Evolutionary conservation across 768 basidiomycete genomes (phyloP).

Genomic region (Lactarius indigo): DNA sequence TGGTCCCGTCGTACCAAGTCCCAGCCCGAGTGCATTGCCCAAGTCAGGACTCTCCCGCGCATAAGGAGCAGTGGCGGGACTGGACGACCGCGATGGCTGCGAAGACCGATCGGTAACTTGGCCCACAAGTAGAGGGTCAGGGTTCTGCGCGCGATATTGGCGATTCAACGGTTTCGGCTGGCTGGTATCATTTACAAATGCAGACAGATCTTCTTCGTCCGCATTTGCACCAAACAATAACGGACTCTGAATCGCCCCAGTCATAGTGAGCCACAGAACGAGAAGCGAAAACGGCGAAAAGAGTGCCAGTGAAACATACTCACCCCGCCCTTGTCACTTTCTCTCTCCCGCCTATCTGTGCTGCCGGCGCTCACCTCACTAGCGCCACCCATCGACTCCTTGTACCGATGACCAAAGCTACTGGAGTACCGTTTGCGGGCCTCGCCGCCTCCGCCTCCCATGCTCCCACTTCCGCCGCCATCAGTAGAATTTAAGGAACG

Average conservation of each 20-base stretch:
- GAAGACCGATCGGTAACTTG: conserved; percentile 7
- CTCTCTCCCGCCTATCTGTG: conserved; percentile 29
- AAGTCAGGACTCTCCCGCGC: conserved; percentile 25
- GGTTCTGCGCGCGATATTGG: conserved; percentile 26
- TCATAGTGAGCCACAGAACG: conserved; percentile 1
- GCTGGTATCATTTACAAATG: conserved; percentile 76
- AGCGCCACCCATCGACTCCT: conserved; percentile 37
- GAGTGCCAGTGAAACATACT: not conserved
- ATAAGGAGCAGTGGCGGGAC: conserved; percentile 8
- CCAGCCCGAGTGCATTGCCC: conserved; percentile 27
- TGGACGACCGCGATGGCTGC: conserved; percentile 11
- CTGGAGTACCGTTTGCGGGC: conserved; percentile 67
- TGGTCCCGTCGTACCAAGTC: conserved; percentile 38
- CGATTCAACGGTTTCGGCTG: conserved; percentile 54
- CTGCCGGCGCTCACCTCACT: conserved; percentile 41
- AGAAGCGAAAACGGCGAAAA: conserved; percentile 14
- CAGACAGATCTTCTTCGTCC: conserved; percentile 76
- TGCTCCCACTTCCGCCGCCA: conserved; percentile 18
- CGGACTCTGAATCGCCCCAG: conserved; percentile 31
- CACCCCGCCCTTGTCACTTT: conserved; percentile 26
- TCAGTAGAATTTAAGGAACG: conserved; percentile 35
- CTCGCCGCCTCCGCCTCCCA: conserved; percentile 25
- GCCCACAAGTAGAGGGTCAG: conserved; percentile 8
- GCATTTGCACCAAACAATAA: conserved; percentile 47
- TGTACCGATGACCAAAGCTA: conserved; percentile 72